Evolutionary conservation across 257 asterid genomes (phyloP).

Genomic region (Osmanthus fragrans): DNA sequence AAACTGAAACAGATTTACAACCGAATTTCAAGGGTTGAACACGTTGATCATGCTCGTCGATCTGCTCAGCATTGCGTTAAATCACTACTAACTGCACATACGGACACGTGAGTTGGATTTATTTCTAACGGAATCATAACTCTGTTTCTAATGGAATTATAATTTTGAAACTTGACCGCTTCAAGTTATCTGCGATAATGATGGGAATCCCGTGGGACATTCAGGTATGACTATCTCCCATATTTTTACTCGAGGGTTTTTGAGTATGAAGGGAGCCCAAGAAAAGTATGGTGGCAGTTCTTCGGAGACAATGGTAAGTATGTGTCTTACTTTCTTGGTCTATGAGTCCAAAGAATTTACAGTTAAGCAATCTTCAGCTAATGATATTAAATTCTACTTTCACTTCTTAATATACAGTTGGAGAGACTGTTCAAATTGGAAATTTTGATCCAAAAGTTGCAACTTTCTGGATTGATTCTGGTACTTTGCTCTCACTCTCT

Average conservation of each 20-base stretch:
- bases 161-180: slow-evolving; percentile 11
- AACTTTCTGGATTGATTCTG: slow-evolving; percentile 93
- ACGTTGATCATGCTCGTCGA: slow-evolving; percentile 95
- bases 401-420: slow-evolving; percentile 52
- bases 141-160: slow-evolving; percentile 6
- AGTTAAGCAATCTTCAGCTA: background rate
- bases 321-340: background rate
- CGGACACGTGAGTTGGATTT: slow-evolving; percentile 52
- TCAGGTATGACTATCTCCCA: slow-evolving; percentile 92
- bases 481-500: slow-evolving; percentile 30
- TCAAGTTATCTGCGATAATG: slow-evolving; percentile 7
- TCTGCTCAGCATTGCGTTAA: slow-evolving; percentile 91
- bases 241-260: slow-evolving; percentile 92
- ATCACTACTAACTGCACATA: slow-evolving; percentile 75
- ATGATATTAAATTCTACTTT: slow-evolving; percentile 20
- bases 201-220: slow-evolving; percentile 7
- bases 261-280: slow-evolving; percentile 89
- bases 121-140: slow-evolving; percentile 12
- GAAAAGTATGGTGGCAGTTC: slow-evolving; percentile 99
- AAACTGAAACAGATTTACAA: slow-evolving; percentile 62
- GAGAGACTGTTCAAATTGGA: slow-evolving; percentile 68
- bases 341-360: background rate
- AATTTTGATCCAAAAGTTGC: slow-evolving; percentile 83
- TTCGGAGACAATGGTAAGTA: slow-evolving; percentile 85
- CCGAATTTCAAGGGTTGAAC: slow-evolving; percentile 88